Conservation (phyloP, 805 yeast species). For the Candida yuanshanica region DNA sequence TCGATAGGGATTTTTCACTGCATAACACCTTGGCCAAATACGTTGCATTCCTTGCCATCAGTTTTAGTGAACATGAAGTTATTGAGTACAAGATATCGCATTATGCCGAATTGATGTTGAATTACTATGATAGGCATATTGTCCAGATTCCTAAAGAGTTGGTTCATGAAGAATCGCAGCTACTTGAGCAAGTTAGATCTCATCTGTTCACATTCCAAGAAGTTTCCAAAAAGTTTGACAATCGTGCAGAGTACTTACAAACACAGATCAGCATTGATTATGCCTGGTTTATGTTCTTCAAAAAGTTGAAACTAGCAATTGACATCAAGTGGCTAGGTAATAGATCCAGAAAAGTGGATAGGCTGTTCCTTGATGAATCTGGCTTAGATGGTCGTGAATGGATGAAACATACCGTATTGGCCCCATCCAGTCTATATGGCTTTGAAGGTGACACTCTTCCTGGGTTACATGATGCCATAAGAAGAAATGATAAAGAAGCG, state of each 20-base stretch:
- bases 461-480: slow-evolving; percentile 51
- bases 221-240: slow-evolving; percentile 37
- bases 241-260: slow-evolving; percentile 40
- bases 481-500: slow-evolving; percentile 36
- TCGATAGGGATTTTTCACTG: slow-evolving; percentile 45
- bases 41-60: slow-evolving; percentile 48
- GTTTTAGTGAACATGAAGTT: slow-evolving; percentile 53
- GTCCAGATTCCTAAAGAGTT: slow-evolving; percentile 26
- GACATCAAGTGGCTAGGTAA: slow-evolving; percentile 49
- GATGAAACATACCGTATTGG: slow-evolving; percentile 61
- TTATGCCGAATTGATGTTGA: slow-evolving; percentile 40
- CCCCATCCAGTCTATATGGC: slow-evolving; percentile 51
- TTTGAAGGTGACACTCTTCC: slow-evolving; percentile 50
- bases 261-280: slow-evolving; percentile 53
- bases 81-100: slow-evolving; percentile 40
- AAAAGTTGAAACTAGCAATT: slow-evolving; percentile 54
- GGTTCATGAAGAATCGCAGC: slow-evolving; percentile 15
- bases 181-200: slow-evolving; percentile 1
- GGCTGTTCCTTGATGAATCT: slow-evolving; percentile 29
- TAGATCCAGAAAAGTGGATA: slow-evolving; percentile 26
- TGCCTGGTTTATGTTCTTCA: slow-evolving; percentile 68
- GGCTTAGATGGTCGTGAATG: slow-evolving; percentile 48
- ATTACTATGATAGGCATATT: slow-evolving; percentile 28
- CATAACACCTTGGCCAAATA: slow-evolving; percentile 57
- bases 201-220: slow-evolving; percentile 3